Base-by-base conservation (phyloP, 73 alveolate genomes). In the Paraurostyla sp. region DNA sequence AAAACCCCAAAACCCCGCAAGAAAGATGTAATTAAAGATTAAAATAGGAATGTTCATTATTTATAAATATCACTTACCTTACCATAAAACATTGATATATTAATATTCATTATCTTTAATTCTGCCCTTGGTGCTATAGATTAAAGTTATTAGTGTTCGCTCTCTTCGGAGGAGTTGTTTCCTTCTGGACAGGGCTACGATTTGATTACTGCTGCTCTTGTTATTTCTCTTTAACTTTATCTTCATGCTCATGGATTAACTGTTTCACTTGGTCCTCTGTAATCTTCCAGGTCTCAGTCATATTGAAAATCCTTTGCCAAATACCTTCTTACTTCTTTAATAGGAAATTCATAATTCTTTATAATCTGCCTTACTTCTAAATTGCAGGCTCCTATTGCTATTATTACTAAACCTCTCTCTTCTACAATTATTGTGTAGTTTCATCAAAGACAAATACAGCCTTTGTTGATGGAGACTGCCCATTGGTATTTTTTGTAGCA, bases 191-290 rank as follows among this genome's bases (percentile, higher is more conserved):
- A 35, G 69, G 6, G 69, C 23, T 18, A 20, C 69, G 4, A 35
- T 35, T 13, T 54, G 27, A 13, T 20, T 54, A 9, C 40, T 54
- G 27, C 69, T 54, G 15, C 15, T 4, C 15, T 54, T 35, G 23
- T 18, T 7, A 54, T n/a, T n/a, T n/a, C n/a, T 20, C 40, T 65
- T 38, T 65, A 3, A 36, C 23, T 38, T 65, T 65, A 32, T 36
- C 13, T 22, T 48, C 4, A 43, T 73, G 52, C 86, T 73, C 71
- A 73, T 1, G 0, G 2, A 73, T 29, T 7, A 23, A 48, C 7
- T n/a, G n/a, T 27, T 73, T 73, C 11, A 73, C 48, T 33, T 73
- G 6, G 22, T 73, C 86, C 42, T 73, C 86, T 6, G 86, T 73
- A 11, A 73, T 73, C 42, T 49, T 73, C 71, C 49, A 73, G 48